These are phyloP conservation scores for Elsinoe batatas DNA, from an alignment of 2,329 filamentous ascomycete genomes.

Conservation along the genomic window DNA sequence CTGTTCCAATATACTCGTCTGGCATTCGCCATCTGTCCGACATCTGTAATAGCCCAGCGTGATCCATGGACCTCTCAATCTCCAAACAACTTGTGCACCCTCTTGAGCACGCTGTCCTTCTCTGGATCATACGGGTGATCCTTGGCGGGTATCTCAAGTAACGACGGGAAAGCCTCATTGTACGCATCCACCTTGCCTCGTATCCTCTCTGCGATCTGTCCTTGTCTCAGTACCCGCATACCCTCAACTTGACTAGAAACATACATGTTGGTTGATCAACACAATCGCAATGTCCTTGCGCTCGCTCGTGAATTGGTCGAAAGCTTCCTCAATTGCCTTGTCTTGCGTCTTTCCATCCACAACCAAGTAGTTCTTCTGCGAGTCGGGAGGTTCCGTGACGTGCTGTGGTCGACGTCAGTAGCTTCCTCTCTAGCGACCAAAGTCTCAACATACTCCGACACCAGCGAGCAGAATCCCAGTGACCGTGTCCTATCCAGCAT, in stretches of 20 bases:
- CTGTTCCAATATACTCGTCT: background rate
- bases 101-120: slow-evolving; percentile 92
- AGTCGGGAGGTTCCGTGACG: slow-evolving; percentile 77
- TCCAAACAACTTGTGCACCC: slow-evolving; percentile 65
- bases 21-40: too few species aligned
- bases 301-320: slow-evolving; percentile 77
- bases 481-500: slow-evolving; percentile 67
- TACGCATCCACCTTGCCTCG: slow-evolving; percentile 82
- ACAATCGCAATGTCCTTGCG: slow-evolving; percentile 95
- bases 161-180: slow-evolving; percentile 87
- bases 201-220: slow-evolving; percentile 85
- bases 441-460: slow-evolving; percentile 61
- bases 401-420: slow-evolving; percentile 48
- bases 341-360: slow-evolving; percentile 91
- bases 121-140: slow-evolving; percentile 98
- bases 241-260: slow-evolving; percentile 20
- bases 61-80: slow-evolving; percentile 40
- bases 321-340: slow-evolving; percentile 76
- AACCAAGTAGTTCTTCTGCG: slow-evolving; percentile 95
- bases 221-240: slow-evolving; percentile 10
- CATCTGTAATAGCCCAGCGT: background rate
- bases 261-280: slow-evolving; percentile 94
- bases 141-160: slow-evolving; percentile 96
- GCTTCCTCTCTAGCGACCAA: background rate
- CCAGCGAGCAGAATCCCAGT: slow-evolving; percentile 91